These are phyloP conservation scores for Stephania japonica DNA, from an alignment of 164 flowering plant genomes.

Conservation along the genomic window DNA sequence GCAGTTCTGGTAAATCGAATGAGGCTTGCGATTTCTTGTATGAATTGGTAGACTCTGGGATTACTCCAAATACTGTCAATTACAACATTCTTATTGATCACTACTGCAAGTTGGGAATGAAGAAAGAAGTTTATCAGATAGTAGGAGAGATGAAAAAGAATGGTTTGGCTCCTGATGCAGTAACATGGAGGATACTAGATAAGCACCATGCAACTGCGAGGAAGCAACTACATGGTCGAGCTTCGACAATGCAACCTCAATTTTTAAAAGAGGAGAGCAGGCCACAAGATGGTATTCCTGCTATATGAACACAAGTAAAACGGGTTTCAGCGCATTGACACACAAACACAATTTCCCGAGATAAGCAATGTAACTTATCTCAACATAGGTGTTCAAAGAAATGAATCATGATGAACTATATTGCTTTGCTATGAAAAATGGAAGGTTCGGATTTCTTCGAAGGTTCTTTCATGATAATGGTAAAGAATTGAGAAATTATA, in stretches of 20 bases:
- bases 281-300: constrained; percentile 8
- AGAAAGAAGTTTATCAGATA: constrained; percentile 69
- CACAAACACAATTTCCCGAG: not conserved
- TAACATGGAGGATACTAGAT: constrained; percentile 86
- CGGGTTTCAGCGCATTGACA: not conserved
- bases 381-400: constrained; percentile 7
- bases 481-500: not conserved
- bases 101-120: constrained; percentile 68
- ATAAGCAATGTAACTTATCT: constrained; percentile 19
- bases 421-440: not conserved
- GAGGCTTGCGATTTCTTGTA: constrained; percentile 83
- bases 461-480: not conserved
- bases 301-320: not conserved
- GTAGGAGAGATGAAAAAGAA: constrained; percentile 74
- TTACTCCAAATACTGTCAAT: constrained; percentile 52
- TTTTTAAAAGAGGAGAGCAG: not conserved
- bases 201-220: constrained; percentile 46
- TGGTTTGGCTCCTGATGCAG: constrained; percentile 74
- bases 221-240: constrained; percentile 6
- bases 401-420: not conserved
- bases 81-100: constrained; percentile 70
- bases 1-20: constrained; percentile 40
- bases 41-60: constrained; percentile 75
- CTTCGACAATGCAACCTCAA: not conserved
- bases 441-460: not conserved